Evolutionary conservation across 768 basidiomycete species (phyloP).

Genomic region (Hygrocybe coccinea): DNA sequence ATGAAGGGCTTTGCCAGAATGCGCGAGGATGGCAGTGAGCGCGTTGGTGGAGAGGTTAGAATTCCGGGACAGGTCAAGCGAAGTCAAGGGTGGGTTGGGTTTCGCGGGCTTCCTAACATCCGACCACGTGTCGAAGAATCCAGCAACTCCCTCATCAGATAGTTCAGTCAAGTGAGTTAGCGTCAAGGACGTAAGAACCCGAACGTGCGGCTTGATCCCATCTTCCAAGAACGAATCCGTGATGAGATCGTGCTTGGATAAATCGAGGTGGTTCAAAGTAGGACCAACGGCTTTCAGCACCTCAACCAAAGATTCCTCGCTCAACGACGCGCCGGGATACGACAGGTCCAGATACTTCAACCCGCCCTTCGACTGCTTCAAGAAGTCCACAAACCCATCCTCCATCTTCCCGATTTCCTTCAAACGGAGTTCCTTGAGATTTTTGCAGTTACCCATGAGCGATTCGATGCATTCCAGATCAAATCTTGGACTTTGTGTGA

Average conservation of each 20-base stretch:
- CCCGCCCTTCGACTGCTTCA: conserved; percentile 42
- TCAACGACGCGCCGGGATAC: conserved; percentile 40
- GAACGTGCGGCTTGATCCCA: conserved; percentile 52
- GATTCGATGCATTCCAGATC: conserved; percentile 59
- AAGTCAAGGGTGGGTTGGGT: conserved; percentile 43
- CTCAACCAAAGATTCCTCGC: conserved; percentile 51
- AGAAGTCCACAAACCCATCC: conserved; percentile 55
- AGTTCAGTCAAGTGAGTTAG: conserved; percentile 56
- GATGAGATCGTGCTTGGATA: conserved; percentile 66
- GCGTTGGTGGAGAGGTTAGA: conserved; percentile 47
- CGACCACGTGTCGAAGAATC: conserved; percentile 60
- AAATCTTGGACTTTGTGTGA: conserved; percentile 85
- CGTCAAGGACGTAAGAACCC: conserved; percentile 45
- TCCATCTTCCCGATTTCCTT: conserved; percentile 70
- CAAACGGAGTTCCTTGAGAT: conserved; percentile 67
- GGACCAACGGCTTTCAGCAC: conserved; percentile 54
- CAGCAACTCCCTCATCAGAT: conserved; percentile 63
- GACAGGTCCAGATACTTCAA: conserved; percentile 68
- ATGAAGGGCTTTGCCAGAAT: conserved; percentile 57
- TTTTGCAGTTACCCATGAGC: conserved; percentile 50
- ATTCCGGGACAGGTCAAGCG: conserved; percentile 63
- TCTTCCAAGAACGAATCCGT: conserved; percentile 54
- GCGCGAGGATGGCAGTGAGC: conserved; percentile 57
- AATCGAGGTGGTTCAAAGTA: conserved; percentile 54
- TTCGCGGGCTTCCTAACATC: conserved; percentile 2